Percentiles rank a stretch among this genome's conserved stretches.
phyloP scores from a whole-genome alignment of 352 stramenopile genomes.

The Phytophthora pinifolia region DNA sequence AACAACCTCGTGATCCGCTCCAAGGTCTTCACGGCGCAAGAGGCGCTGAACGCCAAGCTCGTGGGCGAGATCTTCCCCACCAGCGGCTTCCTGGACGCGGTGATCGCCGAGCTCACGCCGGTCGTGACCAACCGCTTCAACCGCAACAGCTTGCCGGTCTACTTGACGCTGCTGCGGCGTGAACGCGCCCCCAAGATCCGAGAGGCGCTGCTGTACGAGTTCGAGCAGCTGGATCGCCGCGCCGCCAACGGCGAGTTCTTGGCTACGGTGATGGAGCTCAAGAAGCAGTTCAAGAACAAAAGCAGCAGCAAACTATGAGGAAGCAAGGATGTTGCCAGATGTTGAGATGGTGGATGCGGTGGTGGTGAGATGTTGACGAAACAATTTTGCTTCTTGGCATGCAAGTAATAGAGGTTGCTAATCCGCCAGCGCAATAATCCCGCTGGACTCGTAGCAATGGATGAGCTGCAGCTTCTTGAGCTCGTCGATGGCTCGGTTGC shows the following conservation, averaged over 20 bases:
- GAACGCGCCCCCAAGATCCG: conserved; percentile 51
- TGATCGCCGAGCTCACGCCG: conserved; percentile 45
- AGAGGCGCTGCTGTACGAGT: conserved; percentile 64
- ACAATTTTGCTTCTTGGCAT: no score
- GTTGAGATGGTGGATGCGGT: no score
- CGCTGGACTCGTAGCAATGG: conserved; percentile 80
- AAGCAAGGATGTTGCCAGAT: no score
- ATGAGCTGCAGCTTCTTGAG: conserved; percentile 83
- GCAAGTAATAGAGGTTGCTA: conserved; percentile 17
- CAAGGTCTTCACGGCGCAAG: conserved; percentile 51
- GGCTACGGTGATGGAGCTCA: conserved; percentile 32
- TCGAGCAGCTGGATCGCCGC: conserved; percentile 63
- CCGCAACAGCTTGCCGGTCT: conserved; percentile 51
- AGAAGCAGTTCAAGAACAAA: conserved; percentile 36
- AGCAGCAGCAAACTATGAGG: conserved; percentile 35
- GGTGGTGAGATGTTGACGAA: no score
- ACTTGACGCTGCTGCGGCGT: conserved; percentile 58
- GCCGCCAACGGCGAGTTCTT: conserved; percentile 49
- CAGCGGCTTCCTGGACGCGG: conserved; percentile 44
- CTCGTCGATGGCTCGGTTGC: conserved; percentile 64
- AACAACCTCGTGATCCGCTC: conserved; percentile 75
- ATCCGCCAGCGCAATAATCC: conserved; percentile 70
- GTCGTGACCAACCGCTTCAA: conserved; percentile 52
- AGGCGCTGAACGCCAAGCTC: conserved; percentile 58
- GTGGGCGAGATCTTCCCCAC: conserved; percentile 53